phyloP scores from a whole-genome alignment of 495 filamentous ascomycete genomes.

The Hypoxylon trugodes region DNA sequence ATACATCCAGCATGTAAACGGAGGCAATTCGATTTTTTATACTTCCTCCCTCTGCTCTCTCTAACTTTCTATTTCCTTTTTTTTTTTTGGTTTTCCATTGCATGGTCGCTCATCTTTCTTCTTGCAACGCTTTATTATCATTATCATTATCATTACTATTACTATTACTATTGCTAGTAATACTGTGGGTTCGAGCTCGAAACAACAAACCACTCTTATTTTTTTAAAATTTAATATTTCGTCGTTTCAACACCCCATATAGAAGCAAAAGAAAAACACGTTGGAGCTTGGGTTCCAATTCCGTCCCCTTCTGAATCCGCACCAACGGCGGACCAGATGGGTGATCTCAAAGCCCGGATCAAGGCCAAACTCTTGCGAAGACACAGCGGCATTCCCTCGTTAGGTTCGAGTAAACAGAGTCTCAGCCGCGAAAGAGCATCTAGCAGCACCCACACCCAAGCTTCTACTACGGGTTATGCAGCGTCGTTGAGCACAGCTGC shows the following conservation, averaged over 20 bases:
- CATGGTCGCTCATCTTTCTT: not conserved
- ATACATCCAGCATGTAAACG: constrained; percentile 29
- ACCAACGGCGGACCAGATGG: constrained; percentile 44
- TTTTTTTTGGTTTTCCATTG: not conserved
- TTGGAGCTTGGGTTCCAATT: not conserved
- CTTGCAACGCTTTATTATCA: not conserved
- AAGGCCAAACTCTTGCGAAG: constrained; percentile 58
- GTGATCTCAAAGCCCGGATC: constrained; percentile 56
- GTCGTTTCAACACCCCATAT: too few relatives aligned
- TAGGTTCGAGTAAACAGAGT: constrained; percentile 46
- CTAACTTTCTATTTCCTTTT: not conserved
- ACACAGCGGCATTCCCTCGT: constrained; percentile 49
- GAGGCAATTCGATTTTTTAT: constrained; percentile 16
- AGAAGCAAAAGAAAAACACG: not conserved
- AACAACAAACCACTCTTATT: not conserved
- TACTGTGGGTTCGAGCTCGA: not conserved
- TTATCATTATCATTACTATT: not conserved
- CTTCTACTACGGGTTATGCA: constrained; percentile 37
- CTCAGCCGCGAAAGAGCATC: constrained; percentile 34
- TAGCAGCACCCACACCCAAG: constrained; percentile 38
- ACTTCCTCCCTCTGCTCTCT: constrained; percentile 1
- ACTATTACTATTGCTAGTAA: not conserved
- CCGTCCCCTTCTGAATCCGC: constrained; percentile 16
- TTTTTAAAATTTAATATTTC: not conserved
- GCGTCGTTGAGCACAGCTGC: constrained; percentile 34